These are phyloP conservation scores for Fraxinus paxiana DNA, from an alignment of 305 asterid species.

Conservation along the genomic window DNA sequence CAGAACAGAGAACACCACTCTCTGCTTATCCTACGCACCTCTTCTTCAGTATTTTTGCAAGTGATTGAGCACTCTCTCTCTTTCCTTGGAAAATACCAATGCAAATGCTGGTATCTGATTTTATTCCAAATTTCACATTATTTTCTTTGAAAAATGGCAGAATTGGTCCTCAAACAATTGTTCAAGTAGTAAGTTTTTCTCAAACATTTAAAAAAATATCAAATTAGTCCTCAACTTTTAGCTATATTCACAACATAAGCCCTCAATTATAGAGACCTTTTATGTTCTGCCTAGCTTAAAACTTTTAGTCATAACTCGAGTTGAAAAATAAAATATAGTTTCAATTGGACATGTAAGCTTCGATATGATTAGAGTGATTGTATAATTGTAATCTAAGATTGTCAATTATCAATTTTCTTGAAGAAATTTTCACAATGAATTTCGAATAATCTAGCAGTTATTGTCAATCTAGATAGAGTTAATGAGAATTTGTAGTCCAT, in stretches of 20 bases:
- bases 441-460: too few relatives aligned
- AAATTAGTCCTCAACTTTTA: not conserved
- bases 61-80: not conserved
- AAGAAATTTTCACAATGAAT: not conserved
- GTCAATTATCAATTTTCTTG: too few relatives aligned
- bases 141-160: not conserved
- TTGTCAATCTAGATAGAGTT: not conserved
- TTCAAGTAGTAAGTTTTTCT: not conserved
- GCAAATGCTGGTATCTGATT: not conserved
- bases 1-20: not conserved
- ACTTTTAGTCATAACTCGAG: not conserved
- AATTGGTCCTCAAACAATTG: not conserved
- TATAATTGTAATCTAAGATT: not conserved
- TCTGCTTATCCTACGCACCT: conserved; percentile 36
- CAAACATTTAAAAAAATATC: not conserved
- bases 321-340: not conserved
- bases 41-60: not conserved
- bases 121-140: not conserved
- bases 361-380: too few relatives aligned
- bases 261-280: not conserved
- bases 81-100: not conserved
- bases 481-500: not conserved
- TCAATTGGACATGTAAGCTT: not conserved
- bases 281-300: not conserved
- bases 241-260: not conserved